Evolutionary conservation across 1,284 basidiomycete genomes (phyloP), one percentile per base, ranked within the genome.

Genomic region (Fomitopsis pinicola): DNA sequence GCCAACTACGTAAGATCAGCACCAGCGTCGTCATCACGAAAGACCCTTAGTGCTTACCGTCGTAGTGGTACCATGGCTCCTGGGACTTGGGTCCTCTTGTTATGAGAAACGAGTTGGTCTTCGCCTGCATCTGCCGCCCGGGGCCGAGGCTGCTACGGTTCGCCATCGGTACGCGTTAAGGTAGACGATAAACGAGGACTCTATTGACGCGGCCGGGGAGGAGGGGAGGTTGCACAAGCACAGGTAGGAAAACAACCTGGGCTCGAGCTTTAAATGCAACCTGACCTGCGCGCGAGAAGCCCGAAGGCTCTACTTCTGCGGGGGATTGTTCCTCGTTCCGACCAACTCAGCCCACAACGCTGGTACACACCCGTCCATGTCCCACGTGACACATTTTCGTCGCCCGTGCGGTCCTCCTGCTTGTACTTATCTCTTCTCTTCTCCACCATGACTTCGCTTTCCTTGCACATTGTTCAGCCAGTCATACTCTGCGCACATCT

Each of bases 41-140:
- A 22, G 30, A 8, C 3, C 14, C 35, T 22, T 26, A 22, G 14
- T 14, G 57, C 69, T 40, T 54, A 72, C 71, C 64, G 52, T 70
- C 63, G 55, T 68, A 72, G 14, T 72, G 71, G 48, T 64, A 68
- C 42, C 63, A 69, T 4, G 59, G 40, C 2, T 57, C 40, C 5
- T 33, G 57, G 2, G 69, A 69, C 3, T 36, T 58, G 7, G 68
- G 68, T 1, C 68, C 59, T 26, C 38, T 36, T 12, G 52, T 44
- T 22, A 72, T 61, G 30, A 58, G 54, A 59, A 63, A 69, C 6
- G 63, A 64, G 55, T 72, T 72, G 2, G 69, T 69, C 17, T 12
- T 46, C 1, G 69, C 68, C 3, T 55, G 42, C 3, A 69, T 48
- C 3, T 42, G 50, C 5, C 19, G n/a, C 2, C 64, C 61, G 17